phyloP scores from a whole-genome alignment of 257 asterid species.

The Ehretia macrophylla region DNA sequence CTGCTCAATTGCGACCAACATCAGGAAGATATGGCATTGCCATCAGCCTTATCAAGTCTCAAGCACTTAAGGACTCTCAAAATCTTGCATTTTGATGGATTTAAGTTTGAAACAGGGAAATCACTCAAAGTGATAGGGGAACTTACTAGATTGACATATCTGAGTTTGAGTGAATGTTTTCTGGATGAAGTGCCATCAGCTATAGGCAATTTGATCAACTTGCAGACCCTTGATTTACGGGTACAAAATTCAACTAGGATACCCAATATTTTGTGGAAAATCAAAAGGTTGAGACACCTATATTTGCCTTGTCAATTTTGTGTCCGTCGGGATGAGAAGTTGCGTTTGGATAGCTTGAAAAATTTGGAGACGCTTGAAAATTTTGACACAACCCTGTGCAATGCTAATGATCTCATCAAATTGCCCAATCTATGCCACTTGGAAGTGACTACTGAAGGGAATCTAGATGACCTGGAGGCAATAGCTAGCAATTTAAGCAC shows the following conservation, averaged over 20 bases:
- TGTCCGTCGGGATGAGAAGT: not conserved
- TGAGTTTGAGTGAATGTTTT: constrained; percentile 28
- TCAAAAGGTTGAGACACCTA: constrained; percentile 17
- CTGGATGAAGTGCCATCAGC: constrained; percentile 17
- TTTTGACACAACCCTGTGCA: not conserved
- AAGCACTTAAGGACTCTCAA: not conserved
- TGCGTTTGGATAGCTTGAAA: constrained; percentile 4
- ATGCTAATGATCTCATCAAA: not conserved
- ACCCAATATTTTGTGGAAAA: constrained; percentile 3
- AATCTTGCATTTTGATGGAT: constrained; percentile 11
- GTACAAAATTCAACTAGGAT: constrained; percentile 1
- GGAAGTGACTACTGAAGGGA: not conserved
- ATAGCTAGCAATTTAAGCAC: not conserved
- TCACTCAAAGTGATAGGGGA: not conserved
- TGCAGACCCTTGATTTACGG: constrained; percentile 31
- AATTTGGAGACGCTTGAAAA: constrained; percentile 9
- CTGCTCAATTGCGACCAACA: not conserved
- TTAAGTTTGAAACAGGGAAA: constrained; percentile 3
- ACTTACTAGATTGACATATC: constrained; percentile 15
- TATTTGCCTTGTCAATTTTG: constrained; percentile 3
- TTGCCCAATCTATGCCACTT: not conserved
- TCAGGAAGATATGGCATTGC: not conserved
- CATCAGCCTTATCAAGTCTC: not conserved
- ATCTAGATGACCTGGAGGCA: not conserved
- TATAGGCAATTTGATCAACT: constrained; percentile 6